Percentiles rank a stretch among this genome's conserved stretches.
These are phyloP conservation scores for Xenoacremonium recifei DNA, from an alignment of 2,329 filamentous ascomycete species.

Conservation along the genomic window DNA sequence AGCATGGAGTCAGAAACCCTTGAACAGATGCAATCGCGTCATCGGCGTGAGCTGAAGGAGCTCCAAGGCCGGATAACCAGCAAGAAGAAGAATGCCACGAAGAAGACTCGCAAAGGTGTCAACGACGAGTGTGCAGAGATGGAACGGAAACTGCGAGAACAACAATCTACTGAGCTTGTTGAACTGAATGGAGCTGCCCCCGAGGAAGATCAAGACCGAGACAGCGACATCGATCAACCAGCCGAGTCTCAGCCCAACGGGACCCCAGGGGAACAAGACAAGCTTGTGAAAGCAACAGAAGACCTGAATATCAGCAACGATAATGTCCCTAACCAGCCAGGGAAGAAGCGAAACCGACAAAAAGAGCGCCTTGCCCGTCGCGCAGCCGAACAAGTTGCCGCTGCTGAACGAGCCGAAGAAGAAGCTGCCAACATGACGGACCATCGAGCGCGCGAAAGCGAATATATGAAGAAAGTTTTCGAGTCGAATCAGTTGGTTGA, in stretches of 20 bases:
- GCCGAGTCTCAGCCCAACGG: neutral
- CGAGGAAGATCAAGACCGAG: slow-evolving; percentile 14
- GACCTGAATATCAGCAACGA: slow-evolving; percentile 20
- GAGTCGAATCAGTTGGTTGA: slow-evolving; percentile 63
- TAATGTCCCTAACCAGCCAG: slow-evolving; percentile 12
- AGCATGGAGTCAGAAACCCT: slow-evolving; percentile 52
- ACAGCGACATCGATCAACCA: slow-evolving; percentile 7
- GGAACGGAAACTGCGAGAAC: slow-evolving; percentile 64
- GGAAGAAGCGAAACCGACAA: slow-evolving; percentile 82
- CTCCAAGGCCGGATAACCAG: slow-evolving; percentile 82
- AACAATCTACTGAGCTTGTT: slow-evolving; percentile 62
- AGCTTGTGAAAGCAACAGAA: slow-evolving; percentile 17
- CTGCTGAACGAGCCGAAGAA: slow-evolving; percentile 63
- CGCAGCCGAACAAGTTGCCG: slow-evolving; percentile 77
- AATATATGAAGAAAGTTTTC: slow-evolving; percentile 69
- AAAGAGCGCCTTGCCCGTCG: slow-evolving; percentile 89
- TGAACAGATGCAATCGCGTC: slow-evolving; percentile 75
- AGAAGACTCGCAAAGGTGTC: slow-evolving; percentile 75
- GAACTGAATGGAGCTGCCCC: slow-evolving; percentile 34
- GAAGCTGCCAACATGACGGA: slow-evolving; percentile 77
- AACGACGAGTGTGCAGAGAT: slow-evolving; percentile 73
- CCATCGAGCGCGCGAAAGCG: slow-evolving; percentile 66
- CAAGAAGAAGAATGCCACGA: slow-evolving; percentile 96
- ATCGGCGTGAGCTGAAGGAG: slow-evolving; percentile 86
- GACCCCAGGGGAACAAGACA: slow-evolving; percentile 11